Evolutionary conservation across 2,329 filamentous ascomycete species (phyloP).

Genomic region (Aspergillus pseudoglaucus): DNA sequence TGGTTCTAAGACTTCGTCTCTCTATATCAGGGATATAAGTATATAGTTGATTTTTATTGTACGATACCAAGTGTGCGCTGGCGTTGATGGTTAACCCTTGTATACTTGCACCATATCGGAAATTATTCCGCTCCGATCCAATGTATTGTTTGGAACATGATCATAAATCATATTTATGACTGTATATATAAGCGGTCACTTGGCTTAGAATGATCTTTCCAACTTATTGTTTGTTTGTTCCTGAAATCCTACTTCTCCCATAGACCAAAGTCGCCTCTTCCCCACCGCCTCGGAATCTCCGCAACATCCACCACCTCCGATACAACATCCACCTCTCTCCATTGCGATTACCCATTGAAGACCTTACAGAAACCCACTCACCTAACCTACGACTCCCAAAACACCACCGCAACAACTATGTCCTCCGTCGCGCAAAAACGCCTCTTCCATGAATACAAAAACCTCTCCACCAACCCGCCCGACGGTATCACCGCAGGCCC

Average conservation of each 20-base stretch:
- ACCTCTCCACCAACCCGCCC: slow-evolving; percentile 88
- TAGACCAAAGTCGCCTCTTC: not conserved
- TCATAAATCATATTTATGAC: no score
- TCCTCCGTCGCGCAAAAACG: slow-evolving; percentile 59
- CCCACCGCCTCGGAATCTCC: not conserved
- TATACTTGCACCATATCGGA: not conserved
- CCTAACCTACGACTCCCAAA: not conserved
- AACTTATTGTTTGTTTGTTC: no score
- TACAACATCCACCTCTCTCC: not conserved
- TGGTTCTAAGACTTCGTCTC: slow-evolving; percentile 14
- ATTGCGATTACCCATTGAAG: not conserved
- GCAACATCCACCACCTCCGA: not conserved
- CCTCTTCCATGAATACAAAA: slow-evolving; percentile 92
- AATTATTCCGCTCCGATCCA: no score
- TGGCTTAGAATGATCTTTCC: no score
- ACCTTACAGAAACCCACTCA: not conserved
- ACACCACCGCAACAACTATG: slow-evolving; percentile 4
- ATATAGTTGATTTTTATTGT: not conserved
- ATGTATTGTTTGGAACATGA: no score
- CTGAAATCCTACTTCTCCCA: not conserved
- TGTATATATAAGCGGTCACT: no score
- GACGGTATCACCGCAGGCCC: slow-evolving; percentile 96
- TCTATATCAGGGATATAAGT: not conserved
- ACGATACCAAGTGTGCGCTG: not conserved
- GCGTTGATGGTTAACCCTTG: not conserved